Base-by-base conservation (phyloP, 2,329 filamentous ascomycete species). In the Cladosporium sp. region DNA sequence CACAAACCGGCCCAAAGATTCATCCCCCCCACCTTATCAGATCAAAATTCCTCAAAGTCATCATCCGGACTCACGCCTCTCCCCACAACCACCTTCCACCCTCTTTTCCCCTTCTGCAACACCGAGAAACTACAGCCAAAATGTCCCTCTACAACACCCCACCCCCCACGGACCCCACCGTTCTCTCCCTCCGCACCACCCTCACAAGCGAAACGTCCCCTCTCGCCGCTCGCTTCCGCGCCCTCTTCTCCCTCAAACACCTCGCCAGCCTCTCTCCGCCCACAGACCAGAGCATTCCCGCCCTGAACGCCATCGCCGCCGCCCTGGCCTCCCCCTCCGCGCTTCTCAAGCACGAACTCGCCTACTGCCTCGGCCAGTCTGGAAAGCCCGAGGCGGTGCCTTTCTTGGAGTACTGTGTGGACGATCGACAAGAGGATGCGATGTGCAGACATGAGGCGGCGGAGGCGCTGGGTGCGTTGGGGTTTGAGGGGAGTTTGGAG, bases 401-500 rank as follows among this genome's bases (percentile, higher is more conserved):
- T 8, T 85, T 83, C 56, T 76, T 99, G 58, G 80, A 84, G 52
- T 71, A 77, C 11, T 89, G 95, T 12, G 76, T 97, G 51, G 80
- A 86, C 58, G 82, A 97, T 69, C 73, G 83, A 56, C 67, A 82
- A n/a, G 89, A 97, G 70, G 91, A 97, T 73, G 72, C 87, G 32
- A 99, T 99, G 91, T 95, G 89, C 70, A 80, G 93, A 60, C 93
- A 99, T 64, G 93, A 99, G 74, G 92, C 93, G 13, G 93, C 92
- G 2, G 93, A 99, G 75, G 93, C 93, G 2, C 78, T 99, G 12
- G 93, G 89, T 11, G 93, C 93, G 9, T 74, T 99, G 54, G 89
- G 89, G 3, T 84, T 92, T 65, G 72, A 76, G 24, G 79, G 79
- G 3, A 91, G 88, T 64, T 68, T 99, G 65, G 82, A 83, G 2